Evolutionary conservation across 768 basidiomycete species (phyloP).

Genomic region (Megacollybia marginata): DNA sequence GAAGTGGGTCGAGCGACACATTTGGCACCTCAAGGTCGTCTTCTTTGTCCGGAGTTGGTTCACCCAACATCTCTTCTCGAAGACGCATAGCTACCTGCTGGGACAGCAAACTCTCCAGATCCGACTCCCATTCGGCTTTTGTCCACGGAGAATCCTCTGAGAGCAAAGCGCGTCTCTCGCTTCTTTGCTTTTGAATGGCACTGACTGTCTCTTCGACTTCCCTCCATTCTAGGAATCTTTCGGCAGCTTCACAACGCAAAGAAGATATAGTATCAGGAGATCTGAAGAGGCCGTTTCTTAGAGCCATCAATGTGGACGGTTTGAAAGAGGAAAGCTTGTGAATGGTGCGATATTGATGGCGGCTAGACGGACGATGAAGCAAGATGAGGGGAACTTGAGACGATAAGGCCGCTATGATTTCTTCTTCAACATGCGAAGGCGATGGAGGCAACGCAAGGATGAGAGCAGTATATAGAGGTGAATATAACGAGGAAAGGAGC

Average conservation of each 20-base stretch:
- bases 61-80: conserved; percentile 27
- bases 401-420: conserved; percentile 41
- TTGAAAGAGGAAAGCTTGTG: conserved; percentile 47
- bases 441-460: conserved; percentile 40
- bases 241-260: conserved; percentile 57
- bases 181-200: conserved; percentile 26
- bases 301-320: conserved; percentile 40
- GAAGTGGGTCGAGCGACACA: conserved; percentile 53
- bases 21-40: conserved; percentile 12
- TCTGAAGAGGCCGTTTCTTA: conserved; percentile 56
- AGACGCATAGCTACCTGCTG: conserved; percentile 48
- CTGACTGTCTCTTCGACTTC: conserved; percentile 57
- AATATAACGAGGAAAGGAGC: conserved; percentile 49
- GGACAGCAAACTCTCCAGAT: conserved; percentile 57
- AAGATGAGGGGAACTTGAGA: conserved; percentile 52
- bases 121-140: conserved; percentile 59
- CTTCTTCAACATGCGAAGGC: conserved; percentile 24
- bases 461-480: conserved; percentile 55
- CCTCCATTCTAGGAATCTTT: conserved; percentile 66
- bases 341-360: conserved; percentile 17
- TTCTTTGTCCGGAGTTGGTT: conserved; percentile 5
- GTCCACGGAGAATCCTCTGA: conserved; percentile 31
- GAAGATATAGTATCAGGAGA: conserved; percentile 52
- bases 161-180: conserved; percentile 4
- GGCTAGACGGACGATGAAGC: conserved; percentile 34